phyloP scores from a whole-genome alignment of 208 protist species.

The Trypanosomatidae sp. region DNA sequence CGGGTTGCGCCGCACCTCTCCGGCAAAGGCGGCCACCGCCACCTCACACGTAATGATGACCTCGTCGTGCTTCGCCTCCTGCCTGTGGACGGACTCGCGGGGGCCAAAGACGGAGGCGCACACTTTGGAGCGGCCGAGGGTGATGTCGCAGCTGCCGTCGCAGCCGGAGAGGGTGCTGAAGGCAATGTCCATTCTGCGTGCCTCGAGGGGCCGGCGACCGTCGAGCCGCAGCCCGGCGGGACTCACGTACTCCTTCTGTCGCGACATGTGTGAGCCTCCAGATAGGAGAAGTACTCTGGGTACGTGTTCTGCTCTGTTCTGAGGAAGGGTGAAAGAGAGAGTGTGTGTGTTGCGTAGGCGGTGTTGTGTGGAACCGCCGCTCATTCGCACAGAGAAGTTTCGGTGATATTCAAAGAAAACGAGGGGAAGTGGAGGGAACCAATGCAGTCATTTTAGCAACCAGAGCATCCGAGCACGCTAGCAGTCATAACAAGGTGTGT shows the following conservation, averaged over 20 bases:
- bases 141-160: constrained; percentile 78
- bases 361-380: no score
- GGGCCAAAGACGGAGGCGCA: constrained; percentile 79
- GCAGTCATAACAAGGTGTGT: no score
- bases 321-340: no score
- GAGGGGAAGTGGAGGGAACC: no score
- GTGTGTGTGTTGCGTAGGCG: no score
- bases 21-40: constrained; percentile 76
- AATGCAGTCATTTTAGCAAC: no score
- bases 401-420: no score
- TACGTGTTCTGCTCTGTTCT: no score
- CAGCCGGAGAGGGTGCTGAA: constrained; percentile 65
- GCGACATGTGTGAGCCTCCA: constrained; percentile 25
- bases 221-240: constrained; percentile 79
- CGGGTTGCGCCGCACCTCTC: constrained; percentile 57
- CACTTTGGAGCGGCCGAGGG: constrained; percentile 53
- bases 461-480: no score
- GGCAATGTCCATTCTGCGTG: constrained; percentile 52
- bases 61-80: constrained; percentile 65
- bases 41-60: constrained; percentile 80
- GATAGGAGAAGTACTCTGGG: no score
- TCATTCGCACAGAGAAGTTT: no score
- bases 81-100: constrained; percentile 50
- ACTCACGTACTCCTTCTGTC: constrained; percentile 84
- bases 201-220: constrained; percentile 70